Conservation (phyloP, 495 filamentous ascomycete genomes). For the Penicillium nucicola region DNA sequence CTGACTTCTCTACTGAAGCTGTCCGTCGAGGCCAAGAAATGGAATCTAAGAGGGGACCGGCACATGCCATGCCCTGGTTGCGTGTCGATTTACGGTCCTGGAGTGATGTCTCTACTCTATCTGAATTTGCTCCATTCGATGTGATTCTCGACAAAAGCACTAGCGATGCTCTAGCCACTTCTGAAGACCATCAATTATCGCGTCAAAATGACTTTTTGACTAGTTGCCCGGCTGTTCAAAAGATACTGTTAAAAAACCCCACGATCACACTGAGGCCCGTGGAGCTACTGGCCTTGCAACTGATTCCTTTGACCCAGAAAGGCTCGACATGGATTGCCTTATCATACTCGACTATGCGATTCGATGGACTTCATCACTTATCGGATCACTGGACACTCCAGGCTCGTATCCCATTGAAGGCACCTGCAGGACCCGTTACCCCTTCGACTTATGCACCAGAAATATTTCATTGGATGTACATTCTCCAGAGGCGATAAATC, state of each 20-base stretch:
- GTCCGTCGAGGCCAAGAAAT: conserved; percentile 32
- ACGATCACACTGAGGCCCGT: conserved; percentile 27
- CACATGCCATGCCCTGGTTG: conserved; percentile 35
- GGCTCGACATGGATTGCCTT: conserved; percentile 34
- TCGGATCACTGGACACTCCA: conserved; percentile 29
- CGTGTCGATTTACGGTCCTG: conserved; percentile 36
- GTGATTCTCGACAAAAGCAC: conserved; percentile 44
- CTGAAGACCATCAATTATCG: conserved; percentile 13
- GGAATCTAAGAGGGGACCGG: conserved; percentile 18
- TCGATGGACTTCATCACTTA: conserved; percentile 26
- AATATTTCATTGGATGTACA: conserved; percentile 44
- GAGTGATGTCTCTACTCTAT: conserved; percentile 25
- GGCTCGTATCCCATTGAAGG: conserved; percentile 34
- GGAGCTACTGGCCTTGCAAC: conserved; percentile 36
- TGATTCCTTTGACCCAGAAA: conserved; percentile 29
- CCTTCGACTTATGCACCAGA: conserved; percentile 32
- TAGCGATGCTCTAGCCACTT: conserved; percentile 41
- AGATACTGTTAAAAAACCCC: conserved; percentile 5
- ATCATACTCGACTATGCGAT: conserved; percentile 39
- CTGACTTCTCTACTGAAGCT: conserved; percentile 43
- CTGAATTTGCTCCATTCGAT: conserved; percentile 32
- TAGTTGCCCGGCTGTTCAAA: conserved; percentile 25
- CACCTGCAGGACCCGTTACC: conserved; percentile 33
- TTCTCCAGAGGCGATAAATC: conserved; percentile 31
- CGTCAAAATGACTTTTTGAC: conserved; percentile 1